These are phyloP conservation scores for Phytophthora kernoviae DNA, from an alignment of 352 stramenopile genomes.

Conservation along the genomic window DNA sequence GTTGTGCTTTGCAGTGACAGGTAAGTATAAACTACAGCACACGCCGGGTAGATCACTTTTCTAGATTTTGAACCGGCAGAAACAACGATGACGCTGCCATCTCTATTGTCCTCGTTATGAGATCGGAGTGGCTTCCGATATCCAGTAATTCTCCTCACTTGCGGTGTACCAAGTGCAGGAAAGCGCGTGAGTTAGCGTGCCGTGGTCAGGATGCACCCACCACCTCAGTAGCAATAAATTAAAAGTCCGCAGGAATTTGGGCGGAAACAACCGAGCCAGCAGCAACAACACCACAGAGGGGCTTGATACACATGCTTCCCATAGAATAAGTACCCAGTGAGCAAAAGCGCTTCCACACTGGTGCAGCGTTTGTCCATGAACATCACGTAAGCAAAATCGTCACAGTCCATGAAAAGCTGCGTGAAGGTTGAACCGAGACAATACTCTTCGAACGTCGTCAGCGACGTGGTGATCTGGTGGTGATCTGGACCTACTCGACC, in stretches of 20 bases:
- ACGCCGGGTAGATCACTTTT: too few relatives aligned
- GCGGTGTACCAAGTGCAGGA: constrained; percentile 37
- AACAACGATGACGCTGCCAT: too few relatives aligned
- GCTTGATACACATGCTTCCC: constrained; percentile 35
- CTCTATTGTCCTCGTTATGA: constrained; percentile 4
- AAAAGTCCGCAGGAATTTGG: constrained; percentile 31
- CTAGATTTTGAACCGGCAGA: too few relatives aligned
- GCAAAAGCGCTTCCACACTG: constrained; percentile 30
- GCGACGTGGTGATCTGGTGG: constrained; percentile 13
- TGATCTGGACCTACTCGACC: constrained; percentile 9
- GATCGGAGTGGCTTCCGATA: constrained; percentile 31
- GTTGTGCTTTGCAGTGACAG: too few relatives aligned
- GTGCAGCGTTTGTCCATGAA: constrained; percentile 18
- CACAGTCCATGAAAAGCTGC: constrained; percentile 34
- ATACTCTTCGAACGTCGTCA: constrained; percentile 31
- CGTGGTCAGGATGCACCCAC: constrained; percentile 25
- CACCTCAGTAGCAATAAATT: constrained; percentile 36
- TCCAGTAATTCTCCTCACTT: constrained; percentile 37
- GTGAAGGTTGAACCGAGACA: constrained; percentile 32
- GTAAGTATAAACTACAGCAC: too few relatives aligned
- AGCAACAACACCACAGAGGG: constrained; percentile 29
- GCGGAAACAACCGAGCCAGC: constrained; percentile 26
- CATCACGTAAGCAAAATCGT: constrained; percentile 34
- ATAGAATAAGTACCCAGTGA: constrained; percentile 37
- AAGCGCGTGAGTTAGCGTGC: constrained; percentile 18